Conservation (phyloP, 345 rosid species). For the Schrenkiella parvula region DNA sequence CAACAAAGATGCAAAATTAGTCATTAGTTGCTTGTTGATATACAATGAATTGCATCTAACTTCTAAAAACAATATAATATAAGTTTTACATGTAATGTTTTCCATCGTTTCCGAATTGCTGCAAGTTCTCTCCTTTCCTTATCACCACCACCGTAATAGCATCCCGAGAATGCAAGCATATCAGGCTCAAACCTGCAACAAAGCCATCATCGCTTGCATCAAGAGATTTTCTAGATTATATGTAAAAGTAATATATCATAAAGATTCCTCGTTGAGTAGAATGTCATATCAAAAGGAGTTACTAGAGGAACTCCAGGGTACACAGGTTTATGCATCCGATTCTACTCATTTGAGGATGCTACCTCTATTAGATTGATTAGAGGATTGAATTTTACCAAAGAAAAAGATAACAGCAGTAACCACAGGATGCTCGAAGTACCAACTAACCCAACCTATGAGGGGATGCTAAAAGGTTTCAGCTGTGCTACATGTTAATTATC, state of each 20-base stretch:
- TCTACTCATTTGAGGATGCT: not conserved
- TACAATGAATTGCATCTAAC: not conserved
- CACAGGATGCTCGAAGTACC: not conserved
- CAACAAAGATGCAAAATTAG: constrained; percentile 11
- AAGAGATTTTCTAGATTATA: not conserved
- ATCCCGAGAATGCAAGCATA: constrained; percentile 99
- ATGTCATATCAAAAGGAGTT: not conserved
- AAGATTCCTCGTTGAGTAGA: not conserved
- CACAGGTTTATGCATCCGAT: not conserved
- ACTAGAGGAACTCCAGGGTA: too few relatives aligned
- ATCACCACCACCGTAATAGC: constrained; percentile 99
- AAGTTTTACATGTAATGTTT: constrained; percentile 74
- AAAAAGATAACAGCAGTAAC: not conserved
- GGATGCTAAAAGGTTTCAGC: constrained; percentile 3
- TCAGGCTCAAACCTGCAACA: constrained; percentile 95
- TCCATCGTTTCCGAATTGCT: constrained; percentile 95
- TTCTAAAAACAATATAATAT: not conserved
- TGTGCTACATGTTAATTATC: not conserved
- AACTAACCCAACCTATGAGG: not conserved
- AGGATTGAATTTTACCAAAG: not conserved
- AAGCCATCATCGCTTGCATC: constrained; percentile 22
- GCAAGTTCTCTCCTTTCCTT: constrained; percentile 82
- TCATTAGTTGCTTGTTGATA: not conserved
- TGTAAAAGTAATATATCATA: not conserved
- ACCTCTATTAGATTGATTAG: not conserved